Evolutionary conservation across 306 rosid genomes (phyloP).

Genomic region (Vachellia collinsii): DNA sequence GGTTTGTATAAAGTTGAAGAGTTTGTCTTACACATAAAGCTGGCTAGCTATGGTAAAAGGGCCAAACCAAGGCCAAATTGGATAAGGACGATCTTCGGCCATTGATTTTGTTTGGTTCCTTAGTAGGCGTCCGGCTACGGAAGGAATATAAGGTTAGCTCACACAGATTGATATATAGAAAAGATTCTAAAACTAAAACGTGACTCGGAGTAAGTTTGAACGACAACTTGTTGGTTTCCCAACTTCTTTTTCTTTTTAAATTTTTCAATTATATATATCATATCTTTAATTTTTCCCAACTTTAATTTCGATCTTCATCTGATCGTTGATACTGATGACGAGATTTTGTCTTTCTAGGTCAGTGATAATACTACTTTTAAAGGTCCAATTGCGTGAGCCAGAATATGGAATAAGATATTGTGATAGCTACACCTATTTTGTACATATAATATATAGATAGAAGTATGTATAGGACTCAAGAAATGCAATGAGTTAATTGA

Average conservation of each 20-base stretch:
- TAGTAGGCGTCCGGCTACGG: neutral
- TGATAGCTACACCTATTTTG: neutral
- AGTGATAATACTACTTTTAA: neutral
- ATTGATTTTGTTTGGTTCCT: constrained; percentile 12
- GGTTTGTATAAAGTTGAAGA: neutral
- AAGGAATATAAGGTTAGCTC: constrained; percentile 26
- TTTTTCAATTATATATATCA: neutral
- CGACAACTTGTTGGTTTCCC: neutral
- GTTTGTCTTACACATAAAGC: neutral
- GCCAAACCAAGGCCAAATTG: neutral
- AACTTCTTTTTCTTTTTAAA: neutral
- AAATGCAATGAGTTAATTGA: neutral
- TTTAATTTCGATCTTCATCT: constrained; percentile 2
- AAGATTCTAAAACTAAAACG: constrained; percentile 28
- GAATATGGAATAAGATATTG: neutral
- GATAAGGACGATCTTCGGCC: constrained; percentile 5
- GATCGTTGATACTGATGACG: neutral
- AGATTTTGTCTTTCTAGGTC: neutral
- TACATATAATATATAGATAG: neutral
- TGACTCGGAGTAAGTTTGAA: constrained; percentile 21
- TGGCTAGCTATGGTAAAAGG: neutral
- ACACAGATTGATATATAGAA: constrained; percentile 17
- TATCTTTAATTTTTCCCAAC: neutral
- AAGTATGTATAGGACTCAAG: neutral
- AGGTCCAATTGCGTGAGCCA: neutral